Percentiles rank a stretch among this genome's conserved stretches.
These are phyloP conservation scores for Prunus dulcis DNA, from an alignment of 306 rosid species.

Conservation along the genomic window DNA sequence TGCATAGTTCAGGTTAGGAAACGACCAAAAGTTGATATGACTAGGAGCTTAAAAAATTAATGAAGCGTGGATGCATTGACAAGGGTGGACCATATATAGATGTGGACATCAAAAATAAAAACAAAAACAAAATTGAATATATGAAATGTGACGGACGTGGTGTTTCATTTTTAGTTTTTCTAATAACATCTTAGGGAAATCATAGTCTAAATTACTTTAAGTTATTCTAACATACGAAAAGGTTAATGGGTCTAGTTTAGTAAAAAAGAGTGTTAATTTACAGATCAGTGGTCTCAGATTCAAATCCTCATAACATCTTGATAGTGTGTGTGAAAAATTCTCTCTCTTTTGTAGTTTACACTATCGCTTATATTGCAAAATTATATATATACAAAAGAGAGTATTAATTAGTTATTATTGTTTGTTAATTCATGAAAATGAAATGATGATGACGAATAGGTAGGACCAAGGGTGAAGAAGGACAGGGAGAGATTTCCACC, in stretches of 20 bases:
- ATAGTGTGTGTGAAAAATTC: too few species aligned
- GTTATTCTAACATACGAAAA: too few species aligned
- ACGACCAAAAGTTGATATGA: not conserved
- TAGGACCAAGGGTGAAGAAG: conserved; percentile 52
- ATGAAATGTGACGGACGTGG: not conserved
- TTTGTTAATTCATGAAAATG: too few species aligned
- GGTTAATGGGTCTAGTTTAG: too few species aligned
- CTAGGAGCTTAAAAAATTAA: not conserved
- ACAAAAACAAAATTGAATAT: not conserved
- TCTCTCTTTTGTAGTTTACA: accelerated
- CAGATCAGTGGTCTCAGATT: accelerated
- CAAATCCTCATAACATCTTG: accelerated
- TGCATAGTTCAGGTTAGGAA: too few species aligned
- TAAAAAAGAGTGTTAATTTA: accelerated
- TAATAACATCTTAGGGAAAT: too few species aligned
- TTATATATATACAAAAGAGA: too few species aligned
- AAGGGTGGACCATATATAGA: not conserved
- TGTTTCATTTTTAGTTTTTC: too few species aligned
- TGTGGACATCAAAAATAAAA: too few species aligned
- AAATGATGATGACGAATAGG: conserved; percentile 23
- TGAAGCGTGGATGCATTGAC: not conserved
- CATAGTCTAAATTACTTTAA: too few species aligned
- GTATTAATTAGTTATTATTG: too few species aligned
- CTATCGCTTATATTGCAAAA: too few species aligned
- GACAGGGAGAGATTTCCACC: conserved; percentile 78